A percentile compares a stretch with the other conserved stretches of the same genome.
These are phyloP conservation scores for Kwoniella heveanensis DNA, from an alignment of 768 basidiomycete species.

Conservation along the genomic window DNA sequence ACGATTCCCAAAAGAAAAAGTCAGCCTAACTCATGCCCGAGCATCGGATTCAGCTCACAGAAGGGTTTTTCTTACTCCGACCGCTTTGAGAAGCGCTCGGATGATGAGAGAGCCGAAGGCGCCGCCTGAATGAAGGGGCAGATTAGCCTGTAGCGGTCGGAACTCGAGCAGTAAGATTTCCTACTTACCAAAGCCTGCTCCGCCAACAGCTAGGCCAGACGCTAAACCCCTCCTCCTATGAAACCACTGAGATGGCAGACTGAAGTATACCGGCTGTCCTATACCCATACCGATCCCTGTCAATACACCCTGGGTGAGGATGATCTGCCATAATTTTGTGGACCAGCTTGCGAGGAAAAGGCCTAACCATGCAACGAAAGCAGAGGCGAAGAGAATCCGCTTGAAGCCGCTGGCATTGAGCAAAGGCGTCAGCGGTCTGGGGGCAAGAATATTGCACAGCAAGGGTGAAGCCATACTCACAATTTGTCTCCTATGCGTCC, in stretches of 20 bases:
- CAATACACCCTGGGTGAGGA: constrained; percentile 23
- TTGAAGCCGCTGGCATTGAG: constrained; percentile 30
- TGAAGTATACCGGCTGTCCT: constrained; percentile 42
- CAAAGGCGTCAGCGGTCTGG: not conserved
- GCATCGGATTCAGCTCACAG: constrained; percentile 20
- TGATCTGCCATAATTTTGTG: constrained; percentile 32
- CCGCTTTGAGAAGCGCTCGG: constrained; percentile 29
- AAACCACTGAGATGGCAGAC: constrained; percentile 49
- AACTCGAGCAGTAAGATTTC: no score
- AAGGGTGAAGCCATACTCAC: constrained; percentile 18
- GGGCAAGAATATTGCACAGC: not conserved
- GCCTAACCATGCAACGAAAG: constrained; percentile 25
- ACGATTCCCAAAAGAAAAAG: no score
- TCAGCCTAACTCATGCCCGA: no score
- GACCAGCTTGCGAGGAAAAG: constrained; percentile 24
- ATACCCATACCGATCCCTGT: constrained; percentile 31
- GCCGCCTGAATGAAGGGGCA: no score
- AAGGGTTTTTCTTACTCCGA: constrained; percentile 42
- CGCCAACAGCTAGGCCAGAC: constrained; percentile 41
- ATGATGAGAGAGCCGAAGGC: constrained; percentile 33
- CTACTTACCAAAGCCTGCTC: constrained; percentile 38
- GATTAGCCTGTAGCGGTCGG: no score
- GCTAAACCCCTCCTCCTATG: constrained; percentile 37
- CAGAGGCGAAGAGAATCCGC: constrained; percentile 27
- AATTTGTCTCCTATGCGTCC: constrained; percentile 35